Evolutionary conservation across 768 basidiomycete genomes (phyloP).

Genomic region (Hirschioporus abietinus): DNA sequence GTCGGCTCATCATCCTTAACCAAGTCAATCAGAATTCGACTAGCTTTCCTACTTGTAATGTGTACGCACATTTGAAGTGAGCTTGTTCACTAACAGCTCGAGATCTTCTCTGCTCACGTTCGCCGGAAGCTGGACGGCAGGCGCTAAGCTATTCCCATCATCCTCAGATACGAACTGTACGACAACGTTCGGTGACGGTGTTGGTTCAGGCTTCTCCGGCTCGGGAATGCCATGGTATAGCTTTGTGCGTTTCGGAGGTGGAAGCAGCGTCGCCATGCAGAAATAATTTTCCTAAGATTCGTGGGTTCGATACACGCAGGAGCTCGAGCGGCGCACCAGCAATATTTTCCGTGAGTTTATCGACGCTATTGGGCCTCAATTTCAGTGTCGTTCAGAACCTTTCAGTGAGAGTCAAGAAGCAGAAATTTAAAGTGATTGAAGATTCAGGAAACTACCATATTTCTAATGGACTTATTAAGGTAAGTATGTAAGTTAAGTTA

Average conservation of each 20-base stretch:
- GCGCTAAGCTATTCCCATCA: slow-evolving; percentile 75
- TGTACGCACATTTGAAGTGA: slow-evolving; percentile 61
- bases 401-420: no score
- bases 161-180: slow-evolving; percentile 93
- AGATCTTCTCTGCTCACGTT: slow-evolving; percentile 80
- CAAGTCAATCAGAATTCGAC: slow-evolving; percentile 9
- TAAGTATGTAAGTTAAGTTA: no score
- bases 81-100: slow-evolving; percentile 84
- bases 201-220: slow-evolving; percentile 35
- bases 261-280: slow-evolving; percentile 76
- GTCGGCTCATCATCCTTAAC: slow-evolving; percentile 78
- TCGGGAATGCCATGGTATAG: slow-evolving; percentile 69
- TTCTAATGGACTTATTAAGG: no score
- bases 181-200: slow-evolving; percentile 60
- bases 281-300: neutral
- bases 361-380: no score
- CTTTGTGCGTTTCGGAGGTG: slow-evolving; percentile 86
- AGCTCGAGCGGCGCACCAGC: neutral
- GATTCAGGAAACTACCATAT: no score
- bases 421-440: no score
- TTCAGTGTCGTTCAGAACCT: no score
- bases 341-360: neutral
- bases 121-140: slow-evolving; percentile 84
- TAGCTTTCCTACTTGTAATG: slow-evolving; percentile 9
- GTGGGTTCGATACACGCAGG: neutral